Evolutionary conservation across 2,329 filamentous ascomycete genomes (phyloP).

Genomic region (Orbilia javanica): DNA sequence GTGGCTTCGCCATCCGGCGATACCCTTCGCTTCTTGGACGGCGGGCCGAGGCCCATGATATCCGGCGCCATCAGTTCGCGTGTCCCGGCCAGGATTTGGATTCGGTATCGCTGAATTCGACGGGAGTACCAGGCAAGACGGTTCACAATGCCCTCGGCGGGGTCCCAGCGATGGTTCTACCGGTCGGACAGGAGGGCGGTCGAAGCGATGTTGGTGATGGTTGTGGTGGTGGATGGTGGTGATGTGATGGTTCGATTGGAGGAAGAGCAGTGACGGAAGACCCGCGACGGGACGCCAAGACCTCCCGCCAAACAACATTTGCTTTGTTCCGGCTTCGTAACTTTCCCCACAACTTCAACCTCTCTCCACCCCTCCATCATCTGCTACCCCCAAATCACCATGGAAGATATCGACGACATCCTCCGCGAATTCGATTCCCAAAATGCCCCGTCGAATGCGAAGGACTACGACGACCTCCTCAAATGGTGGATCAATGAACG

Average conservation of each 20-base stretch:
- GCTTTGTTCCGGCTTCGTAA: not conserved
- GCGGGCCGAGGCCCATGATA: conserved; percentile 53
- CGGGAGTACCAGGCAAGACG: not conserved
- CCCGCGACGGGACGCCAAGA: conserved; percentile 20
- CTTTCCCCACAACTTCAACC: conserved; percentile 2
- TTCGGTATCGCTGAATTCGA: not conserved
- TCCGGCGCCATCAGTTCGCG: conserved; percentile 52
- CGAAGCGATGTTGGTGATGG: conserved; percentile 7
- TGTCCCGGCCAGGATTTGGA: conserved; percentile 23
- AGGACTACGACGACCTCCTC: conserved; percentile 84
- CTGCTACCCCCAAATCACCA: conserved; percentile 63
- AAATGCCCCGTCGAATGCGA: conserved; percentile 71
- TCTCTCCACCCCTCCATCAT: not conserved
- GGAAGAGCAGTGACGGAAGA: conserved; percentile 9
- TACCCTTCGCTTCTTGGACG: conserved; percentile 53
- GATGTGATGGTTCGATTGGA: not conserved
- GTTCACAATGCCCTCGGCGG: not conserved
- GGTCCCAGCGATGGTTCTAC: not conserved
- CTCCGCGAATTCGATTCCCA: conserved; percentile 77
- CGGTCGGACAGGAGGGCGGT: conserved; percentile 10
- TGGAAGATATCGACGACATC: conserved; percentile 83
- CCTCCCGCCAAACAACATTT: not conserved
- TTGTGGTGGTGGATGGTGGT: conserved; percentile 16
- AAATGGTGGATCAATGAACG: conserved; percentile 95
- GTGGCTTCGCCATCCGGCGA: conserved; percentile 48